phyloP scores from a whole-genome alignment of 371 early-diverging fungal genomes.

The Apophysomyces trapeziformis region DNA sequence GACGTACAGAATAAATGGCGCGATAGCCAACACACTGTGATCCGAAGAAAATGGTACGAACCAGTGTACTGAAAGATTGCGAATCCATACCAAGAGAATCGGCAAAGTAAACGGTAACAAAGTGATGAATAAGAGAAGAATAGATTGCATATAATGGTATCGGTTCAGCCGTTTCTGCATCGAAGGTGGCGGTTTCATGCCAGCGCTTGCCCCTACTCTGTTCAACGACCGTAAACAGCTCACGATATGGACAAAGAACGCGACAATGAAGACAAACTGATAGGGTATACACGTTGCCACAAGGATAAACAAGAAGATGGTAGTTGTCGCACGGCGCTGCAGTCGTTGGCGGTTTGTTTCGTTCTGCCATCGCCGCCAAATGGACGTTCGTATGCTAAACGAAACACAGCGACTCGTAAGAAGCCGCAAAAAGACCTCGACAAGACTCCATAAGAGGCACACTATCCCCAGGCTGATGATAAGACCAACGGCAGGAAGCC shows the following conservation, averaged over 20 bases:
- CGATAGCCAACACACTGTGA: conserved; percentile 60
- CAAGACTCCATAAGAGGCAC: conserved; percentile 54
- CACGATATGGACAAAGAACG: conserved; percentile 74
- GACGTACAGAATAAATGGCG: conserved; percentile 61
- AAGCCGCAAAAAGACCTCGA: conserved; percentile 25
- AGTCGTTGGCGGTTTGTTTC: conserved; percentile 46
- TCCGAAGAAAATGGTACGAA: conserved; percentile 64
- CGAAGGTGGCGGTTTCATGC: conserved; percentile 19
- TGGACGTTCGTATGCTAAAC: not conserved
- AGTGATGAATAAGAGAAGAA: conserved; percentile 61
- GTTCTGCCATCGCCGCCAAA: conserved; percentile 13
- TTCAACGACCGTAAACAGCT: conserved; percentile 64
- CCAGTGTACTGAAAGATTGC: conserved; percentile 69
- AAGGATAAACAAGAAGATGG: conserved; percentile 60
- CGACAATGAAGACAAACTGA: conserved; percentile 82
- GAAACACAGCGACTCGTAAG: conserved; percentile 3
- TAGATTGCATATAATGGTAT: conserved; percentile 63
- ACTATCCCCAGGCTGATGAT: conserved; percentile 56
- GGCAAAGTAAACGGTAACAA: conserved; percentile 64
- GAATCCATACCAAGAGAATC: conserved; percentile 65
- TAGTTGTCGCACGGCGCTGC: conserved; percentile 60
- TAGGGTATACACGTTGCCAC: conserved; percentile 81
- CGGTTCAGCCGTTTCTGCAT: conserved; percentile 47
- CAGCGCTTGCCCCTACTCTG: conserved; percentile 45
- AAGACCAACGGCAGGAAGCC: conserved; percentile 60